Percentiles rank a stretch among this genome's conserved stretches.
Conservation (phyloP, 2,329 filamentous ascomycete species). For the Microsporum canis region DNA sequence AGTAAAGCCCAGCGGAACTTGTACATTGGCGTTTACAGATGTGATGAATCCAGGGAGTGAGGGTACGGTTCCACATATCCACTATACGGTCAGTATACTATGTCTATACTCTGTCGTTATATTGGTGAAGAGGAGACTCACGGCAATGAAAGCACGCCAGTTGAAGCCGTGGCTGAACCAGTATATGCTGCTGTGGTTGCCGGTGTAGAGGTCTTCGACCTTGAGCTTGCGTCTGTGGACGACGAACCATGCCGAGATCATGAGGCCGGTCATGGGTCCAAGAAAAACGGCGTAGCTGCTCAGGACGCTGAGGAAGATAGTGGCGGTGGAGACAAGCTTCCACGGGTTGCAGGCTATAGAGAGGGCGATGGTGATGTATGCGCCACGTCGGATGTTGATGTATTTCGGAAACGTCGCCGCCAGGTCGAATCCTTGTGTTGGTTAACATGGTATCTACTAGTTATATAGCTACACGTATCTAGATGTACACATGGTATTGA, state of each 20-base stretch:
- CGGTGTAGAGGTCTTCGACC: slow-evolving; percentile 35
- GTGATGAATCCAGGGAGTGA: slow-evolving; percentile 30
- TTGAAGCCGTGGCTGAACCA: slow-evolving; percentile 37
- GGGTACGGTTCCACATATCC: slow-evolving; percentile 11
- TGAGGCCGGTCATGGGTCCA: slow-evolving; percentile 30
- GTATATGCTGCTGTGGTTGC: slow-evolving; percentile 29
- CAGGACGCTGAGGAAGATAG: slow-evolving; percentile 39
- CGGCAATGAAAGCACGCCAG: slow-evolving; percentile 31
- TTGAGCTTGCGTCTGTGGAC: slow-evolving; percentile 32
- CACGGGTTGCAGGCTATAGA: slow-evolving; percentile 33
- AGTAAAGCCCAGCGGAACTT: slow-evolving; percentile 22
- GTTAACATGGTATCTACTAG: neutral
- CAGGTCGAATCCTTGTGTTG: slow-evolving; percentile 42
- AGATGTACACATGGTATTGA: neutral
- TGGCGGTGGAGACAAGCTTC: slow-evolving; percentile 39
- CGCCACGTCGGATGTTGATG: slow-evolving; percentile 47
- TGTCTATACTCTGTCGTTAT: neutral
- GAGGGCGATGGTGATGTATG: slow-evolving; percentile 29
- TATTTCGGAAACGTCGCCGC: slow-evolving; percentile 43
- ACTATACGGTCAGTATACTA: neutral
- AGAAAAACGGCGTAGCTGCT: slow-evolving; percentile 38
- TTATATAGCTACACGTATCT: too few species aligned
- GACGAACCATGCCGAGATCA: slow-evolving; percentile 25
- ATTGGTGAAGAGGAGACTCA: neutral
- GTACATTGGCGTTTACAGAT: slow-evolving; percentile 16